phyloP scores from a whole-genome alignment of 1,284 basidiomycete species.

The Neolentinus lepideus region DNA sequence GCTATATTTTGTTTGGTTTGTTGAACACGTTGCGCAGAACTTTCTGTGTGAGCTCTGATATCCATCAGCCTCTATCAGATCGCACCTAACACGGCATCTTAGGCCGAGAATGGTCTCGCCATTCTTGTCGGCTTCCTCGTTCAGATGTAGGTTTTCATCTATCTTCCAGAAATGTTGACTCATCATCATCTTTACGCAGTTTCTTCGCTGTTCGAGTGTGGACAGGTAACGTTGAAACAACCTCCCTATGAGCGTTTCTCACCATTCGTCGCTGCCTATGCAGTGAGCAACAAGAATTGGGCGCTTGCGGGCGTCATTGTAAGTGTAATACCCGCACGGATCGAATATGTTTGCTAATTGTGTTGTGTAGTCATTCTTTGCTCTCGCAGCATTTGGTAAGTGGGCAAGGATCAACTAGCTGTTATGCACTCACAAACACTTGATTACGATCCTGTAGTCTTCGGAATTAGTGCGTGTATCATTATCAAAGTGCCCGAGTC shows the following conservation, averaged over 20 bases:
- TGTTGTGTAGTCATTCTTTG: conserved; percentile 3
- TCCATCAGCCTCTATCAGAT: conserved; percentile 2
- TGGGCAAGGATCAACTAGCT: background rate
- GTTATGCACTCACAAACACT: too few species aligned
- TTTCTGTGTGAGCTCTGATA: conserved; percentile 26
- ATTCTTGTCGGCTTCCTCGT: conserved; percentile 26
- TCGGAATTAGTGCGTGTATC: background rate
- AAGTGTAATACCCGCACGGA: background rate
- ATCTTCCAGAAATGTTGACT: background rate
- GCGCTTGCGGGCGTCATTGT: conserved; percentile 12
- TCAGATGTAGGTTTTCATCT: conserved; percentile 21
- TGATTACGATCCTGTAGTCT: background rate
- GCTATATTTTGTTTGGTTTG: too few species aligned
- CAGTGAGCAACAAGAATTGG: conserved; percentile 11
- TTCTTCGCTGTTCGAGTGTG: conserved; percentile 27
- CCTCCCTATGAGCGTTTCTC: background rate
- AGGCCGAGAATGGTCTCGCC: conserved; percentile 27
- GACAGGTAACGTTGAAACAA: conserved; percentile 19
- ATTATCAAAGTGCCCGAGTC: background rate
- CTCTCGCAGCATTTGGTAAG: conserved; percentile 11
- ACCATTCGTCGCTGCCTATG: background rate
- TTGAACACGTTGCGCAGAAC: conserved; percentile 19
- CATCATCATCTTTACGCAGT: conserved; percentile 11
- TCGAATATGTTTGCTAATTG: background rate
- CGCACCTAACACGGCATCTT: background rate